phyloP scores from a whole-genome alignment of 805 yeast genomes.

The Lachancea dasiensis region DNA sequence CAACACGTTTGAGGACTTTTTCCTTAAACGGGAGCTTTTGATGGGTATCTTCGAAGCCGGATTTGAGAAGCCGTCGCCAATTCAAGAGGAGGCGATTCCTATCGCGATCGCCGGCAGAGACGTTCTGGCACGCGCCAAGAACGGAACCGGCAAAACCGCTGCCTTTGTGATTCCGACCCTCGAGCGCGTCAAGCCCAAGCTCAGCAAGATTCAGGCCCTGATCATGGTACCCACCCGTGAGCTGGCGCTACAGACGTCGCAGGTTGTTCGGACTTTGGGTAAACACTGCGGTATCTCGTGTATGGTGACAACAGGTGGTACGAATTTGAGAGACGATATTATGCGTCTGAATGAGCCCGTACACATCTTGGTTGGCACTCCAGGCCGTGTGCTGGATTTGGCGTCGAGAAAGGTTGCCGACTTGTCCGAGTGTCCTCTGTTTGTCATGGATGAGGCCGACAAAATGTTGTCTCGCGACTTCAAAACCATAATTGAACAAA shows the following conservation, averaged over 20 bases:
- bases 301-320: constrained; percentile 99
- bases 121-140: constrained; percentile 93
- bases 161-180: constrained; percentile 92
- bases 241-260: constrained; percentile 94
- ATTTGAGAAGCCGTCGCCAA: constrained; percentile 95
- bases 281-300: constrained; percentile 87
- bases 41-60: constrained; percentile 99
- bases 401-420: constrained; percentile 86
- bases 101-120: constrained; percentile 94
- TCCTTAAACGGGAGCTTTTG: constrained; percentile 82
- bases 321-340: constrained; percentile 88
- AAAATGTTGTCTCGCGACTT: constrained; percentile 91
- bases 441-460: constrained; percentile 98
- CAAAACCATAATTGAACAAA: constrained; percentile 79
- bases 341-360: constrained; percentile 88
- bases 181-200: constrained; percentile 80
- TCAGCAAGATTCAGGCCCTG: constrained; percentile 81
- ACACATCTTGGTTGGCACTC: constrained; percentile 93
- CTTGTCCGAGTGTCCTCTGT: constrained; percentile 75
- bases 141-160: constrained; percentile 98
- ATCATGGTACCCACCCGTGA: constrained; percentile 97
- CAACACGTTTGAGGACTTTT: constrained; percentile 84
- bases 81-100: constrained; percentile 96
- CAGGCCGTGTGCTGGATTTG: constrained; percentile 93
- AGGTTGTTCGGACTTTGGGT: constrained; percentile 92